Percentiles rank a stretch among this genome's conserved stretches.
These are phyloP conservation scores for Amanita molliuscula DNA, from an alignment of 768 basidiomycete genomes.

Conservation along the genomic window DNA sequence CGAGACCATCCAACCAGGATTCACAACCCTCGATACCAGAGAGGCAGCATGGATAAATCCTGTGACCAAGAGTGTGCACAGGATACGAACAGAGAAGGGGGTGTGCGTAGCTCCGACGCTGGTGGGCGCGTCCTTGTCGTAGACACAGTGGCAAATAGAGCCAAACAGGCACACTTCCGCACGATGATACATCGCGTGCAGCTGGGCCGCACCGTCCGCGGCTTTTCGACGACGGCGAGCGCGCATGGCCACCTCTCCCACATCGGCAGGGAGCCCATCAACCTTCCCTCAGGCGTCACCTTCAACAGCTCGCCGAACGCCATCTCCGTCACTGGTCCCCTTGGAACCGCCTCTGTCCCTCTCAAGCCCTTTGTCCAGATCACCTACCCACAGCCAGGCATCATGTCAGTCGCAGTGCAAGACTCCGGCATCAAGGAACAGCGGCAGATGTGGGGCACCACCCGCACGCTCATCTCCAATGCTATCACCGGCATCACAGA, in stretches of 20 bases:
- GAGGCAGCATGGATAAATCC: conserved; percentile 95
- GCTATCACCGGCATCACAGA: conserved; percentile 85
- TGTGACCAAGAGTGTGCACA: conserved; percentile 65
- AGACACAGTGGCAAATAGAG: conserved; percentile 14
- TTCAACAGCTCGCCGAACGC: conserved; percentile 28
- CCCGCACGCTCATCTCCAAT: conserved; percentile 81
- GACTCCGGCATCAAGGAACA: conserved; percentile 65
- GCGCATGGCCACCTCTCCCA: conserved; percentile 51
- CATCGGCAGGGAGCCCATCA: conserved; percentile 51
- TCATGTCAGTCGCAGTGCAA: conserved; percentile 44
- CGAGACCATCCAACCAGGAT: conserved; percentile 90
- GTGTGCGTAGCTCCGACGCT: conserved; percentile 73
- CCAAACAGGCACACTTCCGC: neutral
- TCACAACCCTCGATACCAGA: conserved; percentile 76
- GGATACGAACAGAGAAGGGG: conserved; percentile 79
- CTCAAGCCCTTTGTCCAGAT: conserved; percentile 38
- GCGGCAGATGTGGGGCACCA: conserved; percentile 92
- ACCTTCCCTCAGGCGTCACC: conserved; percentile 30
- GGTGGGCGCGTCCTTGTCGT: conserved; percentile 89
- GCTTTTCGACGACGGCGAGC: conserved; percentile 41
- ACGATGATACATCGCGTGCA: conserved; percentile 27
- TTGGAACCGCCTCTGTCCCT: conserved; percentile 36
- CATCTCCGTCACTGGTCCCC: conserved; percentile 33
- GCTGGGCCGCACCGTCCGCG: conserved; percentile 23
- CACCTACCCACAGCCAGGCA: conserved; percentile 26